Evolutionary conservation across 805 yeast genomes (phyloP), one percentile per base, ranked within the genome.

Genomic region (Candida coquimbonensis): DNA sequence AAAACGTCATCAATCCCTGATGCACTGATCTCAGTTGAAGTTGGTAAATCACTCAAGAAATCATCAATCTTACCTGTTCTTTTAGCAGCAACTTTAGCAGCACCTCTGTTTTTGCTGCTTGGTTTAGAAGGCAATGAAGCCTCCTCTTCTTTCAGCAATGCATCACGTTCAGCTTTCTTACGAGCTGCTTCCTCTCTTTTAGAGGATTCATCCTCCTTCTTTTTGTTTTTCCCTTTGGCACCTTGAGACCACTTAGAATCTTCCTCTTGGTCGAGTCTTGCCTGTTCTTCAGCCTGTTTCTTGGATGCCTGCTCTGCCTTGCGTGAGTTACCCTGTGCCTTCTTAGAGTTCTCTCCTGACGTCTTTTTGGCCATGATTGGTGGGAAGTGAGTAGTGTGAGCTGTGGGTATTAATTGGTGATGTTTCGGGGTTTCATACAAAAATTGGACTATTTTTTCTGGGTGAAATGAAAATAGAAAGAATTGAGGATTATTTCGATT

Each of bases 141-240:
- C 56, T 81, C 87, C 62, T 83, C 90, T 9, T 76, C 82, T 50
- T 70, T 68, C 51, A 85, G 63, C 49, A 78, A 65, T 1, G 80
- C 79, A 38, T 86, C 93, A 55, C 93, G 74, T 60, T 86, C 93
- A n/a, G 86, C 84, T 70, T 86, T 87, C 70, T 82, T 83, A 46
- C 80, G 73, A 9, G 83, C 80, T 6, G 86, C 90, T 56, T 84
- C 90, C 42, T 82, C 88, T 58, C 74, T 79, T 66, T 84, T 86
- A 46, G 77, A 80, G 42, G 74, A 78, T 14, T 77, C 82, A 21
- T 77, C 85, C 44, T 77, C 82, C 63, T 81, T 81, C 73, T 86
- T 87, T 68, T 78, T 76, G 62, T 73, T 77, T 33, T 75, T 77
- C 59, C 78, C 79, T 69, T 85, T 85, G 25, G 87, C 56, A 31